Base-by-base conservation (phyloP, 2,329 filamentous ascomycete species). In the Aspergillus ustus region DNA sequence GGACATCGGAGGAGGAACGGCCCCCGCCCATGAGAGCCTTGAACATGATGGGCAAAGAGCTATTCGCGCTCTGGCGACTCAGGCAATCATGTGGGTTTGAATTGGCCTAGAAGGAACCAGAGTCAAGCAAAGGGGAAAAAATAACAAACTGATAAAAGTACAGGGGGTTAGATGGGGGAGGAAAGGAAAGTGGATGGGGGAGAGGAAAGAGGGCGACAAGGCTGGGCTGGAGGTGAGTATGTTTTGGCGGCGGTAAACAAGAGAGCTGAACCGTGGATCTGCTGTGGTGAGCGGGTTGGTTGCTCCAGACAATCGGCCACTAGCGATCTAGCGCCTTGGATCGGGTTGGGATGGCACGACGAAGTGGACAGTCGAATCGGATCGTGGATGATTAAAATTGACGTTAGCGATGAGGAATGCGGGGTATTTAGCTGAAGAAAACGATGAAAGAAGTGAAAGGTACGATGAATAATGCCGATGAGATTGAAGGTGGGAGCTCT, bases 11-110 rank as follows among this genome's bases (percentile, higher is more conserved):
- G 60, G 72, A 72, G 49, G 71, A 73, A 63, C 71, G 71, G 65
- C 71, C 70, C 67, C 75, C 72, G 70, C 74, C 73, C 71, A 76
- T 70, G 40, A 78, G 70, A 68, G 72, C 75, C 65, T 73, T 77
- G 61, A 77, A 75, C 75, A 77, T 78, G 68, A 64, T 73, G 71
- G 71, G 70, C 71, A 70, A 65, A 68, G 61, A 72, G 64, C 66
- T 61, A 64, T 72, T 57, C 60, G 54, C 66, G 62, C 67, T 64
- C 69, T 52, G 52, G 63, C 29, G 57, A 63, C 46, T 69, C 62
- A 66, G 66, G 52, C 52, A 63, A 73, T 63, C 73, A 75, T 74
- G 69, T 71, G 72, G 66, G 62, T 61, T 53, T 57, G 25, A 44
- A 54, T 53, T 44, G 57, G 44, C 20, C 45, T 57, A 57, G 29